A percentile compares a stretch with the other conserved stretches of the same genome.
phyloP scores from a whole-genome alignment of 1,139 yeast species.

The Diutina sp. region DNA sequence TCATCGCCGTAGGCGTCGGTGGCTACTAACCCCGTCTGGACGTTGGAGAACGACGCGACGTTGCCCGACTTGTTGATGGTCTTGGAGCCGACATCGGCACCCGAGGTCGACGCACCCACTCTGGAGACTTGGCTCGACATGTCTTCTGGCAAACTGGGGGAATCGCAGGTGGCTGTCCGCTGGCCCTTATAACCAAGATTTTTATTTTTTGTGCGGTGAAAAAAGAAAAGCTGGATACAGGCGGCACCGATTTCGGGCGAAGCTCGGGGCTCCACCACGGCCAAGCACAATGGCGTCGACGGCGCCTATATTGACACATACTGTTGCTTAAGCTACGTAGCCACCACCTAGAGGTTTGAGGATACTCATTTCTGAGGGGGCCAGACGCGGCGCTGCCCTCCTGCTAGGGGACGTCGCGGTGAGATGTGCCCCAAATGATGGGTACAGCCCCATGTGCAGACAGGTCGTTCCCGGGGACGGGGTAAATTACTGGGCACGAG shows the following conservation, averaged over 20 bases:
- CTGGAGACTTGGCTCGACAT: background rate
- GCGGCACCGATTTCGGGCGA: background rate
- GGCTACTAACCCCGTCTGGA: slow-evolving; percentile 15
- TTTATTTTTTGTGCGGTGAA: background rate
- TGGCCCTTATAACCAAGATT: background rate
- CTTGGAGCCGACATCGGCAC: background rate
- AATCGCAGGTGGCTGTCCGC: background rate
- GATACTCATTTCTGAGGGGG: too few species aligned
- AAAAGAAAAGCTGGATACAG: background rate
- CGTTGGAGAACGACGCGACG: slow-evolving; percentile 16
- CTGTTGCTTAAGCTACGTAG: too few species aligned
- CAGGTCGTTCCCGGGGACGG: background rate
- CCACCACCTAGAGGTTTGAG: too few species aligned
- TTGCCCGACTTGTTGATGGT: slow-evolving; percentile 20
- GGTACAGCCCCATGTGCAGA: background rate
- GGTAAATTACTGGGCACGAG: background rate
- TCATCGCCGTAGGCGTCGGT: slow-evolving; percentile 43
- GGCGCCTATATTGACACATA: too few species aligned
- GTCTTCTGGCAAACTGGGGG: background rate
- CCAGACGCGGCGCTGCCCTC: background rate
- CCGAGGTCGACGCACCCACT: background rate
- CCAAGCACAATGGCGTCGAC: too few species aligned
- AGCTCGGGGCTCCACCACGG: background rate
- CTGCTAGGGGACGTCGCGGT: background rate
- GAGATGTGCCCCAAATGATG: background rate